Base-by-base conservation (phyloP, 2,329 filamentous ascomycete species). In the Monosporascus cannonballus region DNA sequence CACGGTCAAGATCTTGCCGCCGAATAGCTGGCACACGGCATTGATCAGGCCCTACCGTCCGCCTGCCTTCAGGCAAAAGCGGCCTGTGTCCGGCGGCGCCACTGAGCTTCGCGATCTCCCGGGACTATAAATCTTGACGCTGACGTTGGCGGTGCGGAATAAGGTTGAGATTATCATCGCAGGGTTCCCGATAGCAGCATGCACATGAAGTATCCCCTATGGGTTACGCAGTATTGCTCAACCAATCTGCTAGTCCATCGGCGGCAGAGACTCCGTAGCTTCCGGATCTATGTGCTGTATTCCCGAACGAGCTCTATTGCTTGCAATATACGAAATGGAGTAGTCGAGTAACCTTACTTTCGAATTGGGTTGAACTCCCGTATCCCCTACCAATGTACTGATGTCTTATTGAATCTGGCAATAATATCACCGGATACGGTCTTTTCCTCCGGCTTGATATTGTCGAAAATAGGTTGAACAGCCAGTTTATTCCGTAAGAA, bases 121-220 rank as follows among this genome's bases (percentile, higher is more conserved):
- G 22, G 3, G 36, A 20, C 52, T 73, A 72, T 41, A 71, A 9
- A 71, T 64, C 50, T 73, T 71, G 27, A 67, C 71, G 51, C 70
- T 69, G 48, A 67, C 62, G 53, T 74, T 70, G 51, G 75, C 57
- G 20, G 73, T 65, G 3, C 72, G 66, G 34, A 75, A 65, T 0
- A 69, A 67, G 47, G 74, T 69, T 7, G 67, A 65, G 2, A 75
- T 62, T 15, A 70, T 50, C 1, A 75, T 66, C 17, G 71, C 71
- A 1, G 73, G 50, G 2, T 76, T 63, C 0, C 71, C 0, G 74
- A 74, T 1, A 76, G 60, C 54, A 76, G 76, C 38, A 70, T 71
- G 57, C 55, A 57, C 4, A 61, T 51, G 50, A 62, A 61, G 51
- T 65, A 66, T 17, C 61, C 46, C 15, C 49, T 50, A 30, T 49